These are phyloP conservation scores for Medicago ruthenica DNA, from an alignment of 306 rosid genomes.

Conservation along the genomic window DNA sequence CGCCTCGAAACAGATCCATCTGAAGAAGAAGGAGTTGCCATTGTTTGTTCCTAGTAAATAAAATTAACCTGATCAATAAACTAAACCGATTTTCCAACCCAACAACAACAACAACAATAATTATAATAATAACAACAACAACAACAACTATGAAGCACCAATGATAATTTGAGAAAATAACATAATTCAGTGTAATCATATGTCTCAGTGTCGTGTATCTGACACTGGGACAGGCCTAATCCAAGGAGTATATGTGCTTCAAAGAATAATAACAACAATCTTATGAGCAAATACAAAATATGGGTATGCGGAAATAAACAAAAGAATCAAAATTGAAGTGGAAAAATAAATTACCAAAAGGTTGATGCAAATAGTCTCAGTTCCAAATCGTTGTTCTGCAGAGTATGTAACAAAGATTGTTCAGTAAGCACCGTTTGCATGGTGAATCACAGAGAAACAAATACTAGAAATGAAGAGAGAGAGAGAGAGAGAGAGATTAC, in stretches of 20 bases:
- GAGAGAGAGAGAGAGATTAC: not conserved
- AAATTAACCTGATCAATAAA: not conserved
- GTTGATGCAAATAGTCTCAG: not conserved
- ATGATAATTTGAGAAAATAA: no score
- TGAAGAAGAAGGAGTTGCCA: slow-evolving; percentile 56
- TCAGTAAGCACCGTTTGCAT: not conserved
- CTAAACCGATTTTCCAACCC: not conserved
- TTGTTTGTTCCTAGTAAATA: slow-evolving; percentile 31
- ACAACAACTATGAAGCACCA: no score
- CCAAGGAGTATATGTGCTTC: no score
- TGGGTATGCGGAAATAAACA: not conserved
- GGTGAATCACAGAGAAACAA: not conserved
- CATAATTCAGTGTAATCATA: no score
- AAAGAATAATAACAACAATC: not conserved
- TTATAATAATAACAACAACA: not conserved
- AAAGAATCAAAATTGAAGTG: slow-evolving; percentile 7
- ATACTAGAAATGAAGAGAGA: not conserved
- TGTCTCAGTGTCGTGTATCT: no score
- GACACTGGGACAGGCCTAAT: no score
- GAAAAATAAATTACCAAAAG: not conserved
- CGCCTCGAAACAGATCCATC: slow-evolving; percentile 62
- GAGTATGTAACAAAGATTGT: slow-evolving; percentile 6
- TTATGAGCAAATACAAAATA: slow-evolving; percentile 13
- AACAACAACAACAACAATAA: not conserved
- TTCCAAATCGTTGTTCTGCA: slow-evolving; percentile 23